These are phyloP conservation scores for Fragilaria crotonensis DNA, from an alignment of 108 stramenopile genomes.

Conservation along the genomic window DNA sequence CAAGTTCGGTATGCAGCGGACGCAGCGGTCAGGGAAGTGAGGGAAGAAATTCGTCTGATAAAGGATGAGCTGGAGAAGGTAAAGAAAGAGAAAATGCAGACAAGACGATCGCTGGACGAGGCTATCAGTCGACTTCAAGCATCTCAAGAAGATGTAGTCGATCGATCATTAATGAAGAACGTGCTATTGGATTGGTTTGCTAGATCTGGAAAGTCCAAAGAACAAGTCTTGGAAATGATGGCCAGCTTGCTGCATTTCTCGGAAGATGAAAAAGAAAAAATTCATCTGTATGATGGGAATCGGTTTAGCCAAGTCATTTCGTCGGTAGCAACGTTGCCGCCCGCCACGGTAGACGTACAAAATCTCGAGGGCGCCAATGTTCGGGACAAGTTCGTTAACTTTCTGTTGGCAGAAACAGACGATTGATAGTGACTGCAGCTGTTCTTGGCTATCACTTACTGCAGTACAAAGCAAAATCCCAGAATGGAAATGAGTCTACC, in stretches of 20 bases:
- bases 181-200: constrained; percentile 83
- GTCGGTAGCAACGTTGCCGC: constrained; percentile 65
- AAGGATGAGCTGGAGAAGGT: constrained; percentile 34
- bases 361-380: constrained; percentile 77
- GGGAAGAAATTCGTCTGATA: constrained; percentile 49
- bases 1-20: constrained; percentile 55
- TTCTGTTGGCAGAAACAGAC: constrained; percentile 79
- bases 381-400: constrained; percentile 81
- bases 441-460: too few species aligned
- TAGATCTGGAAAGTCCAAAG: constrained; percentile 48
- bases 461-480: too few species aligned
- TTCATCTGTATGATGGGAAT: constrained; percentile 30
- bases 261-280: constrained; percentile 77
- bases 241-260: constrained; percentile 81
- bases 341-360: constrained; percentile 62
- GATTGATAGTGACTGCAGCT: too few species aligned
- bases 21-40: constrained; percentile 42
- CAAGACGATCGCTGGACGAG: constrained; percentile 76
- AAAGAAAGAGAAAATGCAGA: constrained; percentile 69
- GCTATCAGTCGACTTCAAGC: constrained; percentile 79
- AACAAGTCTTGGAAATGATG: constrained; percentile 73
- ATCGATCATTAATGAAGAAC: constrained; percentile 83
- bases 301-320: constrained; percentile 39
- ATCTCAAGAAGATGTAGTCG: constrained; percentile 87
- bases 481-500: too few species aligned